Evolutionary conservation across 192 early-diverging fungal genomes (phyloP), one percentile per base, ranked within the genome.

Genomic region (Ambispora gerdemannii): DNA sequence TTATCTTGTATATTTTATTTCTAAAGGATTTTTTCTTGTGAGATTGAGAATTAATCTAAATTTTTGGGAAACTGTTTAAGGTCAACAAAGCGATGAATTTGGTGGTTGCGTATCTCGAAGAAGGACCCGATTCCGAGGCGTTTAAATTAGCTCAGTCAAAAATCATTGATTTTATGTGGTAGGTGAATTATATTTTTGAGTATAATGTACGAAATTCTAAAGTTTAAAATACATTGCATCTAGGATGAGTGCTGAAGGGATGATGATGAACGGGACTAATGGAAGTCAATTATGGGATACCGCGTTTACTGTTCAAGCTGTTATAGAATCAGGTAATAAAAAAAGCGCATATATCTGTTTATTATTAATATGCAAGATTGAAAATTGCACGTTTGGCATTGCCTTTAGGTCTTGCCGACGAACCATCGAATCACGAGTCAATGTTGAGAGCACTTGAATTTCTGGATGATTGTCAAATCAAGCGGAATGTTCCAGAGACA

Each of bases 251-350:
- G 66, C 77, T 25, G 89, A 91, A 69, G 97, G 97, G 2, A 87
- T 99, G 89, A 91, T 93, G 78, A 91, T 92, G 80, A 93, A 92
- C 73, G 95, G 95, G 10, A 99, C 97, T 17, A 97, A 99, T 67
- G 97, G 97, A 11, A 92, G 90, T 63, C 97, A 99, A 76, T 78
- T 98, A 35, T 99, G 97, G 97, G 97, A 99, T 77, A 90, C 93
- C 2, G 86, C 93, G 0, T 92, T 97, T 78, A 78, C 86, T 34
- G 88, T 88, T 33, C 95, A 97, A 73, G 97, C 95, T 0, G 76
- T 84, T 1, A 80, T 91, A 3, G 97, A 97, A 55, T 77, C 89
- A 4, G 67, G 63, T 65, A 65, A 76, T 72, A 20, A 34, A 27
- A 43, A 43, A 43, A 15, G 38, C 7, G 38, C 7, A n/a, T n/a